phyloP scores from a whole-genome alignment of 805 yeast species.

The Wickerhamiella azyma region DNA sequence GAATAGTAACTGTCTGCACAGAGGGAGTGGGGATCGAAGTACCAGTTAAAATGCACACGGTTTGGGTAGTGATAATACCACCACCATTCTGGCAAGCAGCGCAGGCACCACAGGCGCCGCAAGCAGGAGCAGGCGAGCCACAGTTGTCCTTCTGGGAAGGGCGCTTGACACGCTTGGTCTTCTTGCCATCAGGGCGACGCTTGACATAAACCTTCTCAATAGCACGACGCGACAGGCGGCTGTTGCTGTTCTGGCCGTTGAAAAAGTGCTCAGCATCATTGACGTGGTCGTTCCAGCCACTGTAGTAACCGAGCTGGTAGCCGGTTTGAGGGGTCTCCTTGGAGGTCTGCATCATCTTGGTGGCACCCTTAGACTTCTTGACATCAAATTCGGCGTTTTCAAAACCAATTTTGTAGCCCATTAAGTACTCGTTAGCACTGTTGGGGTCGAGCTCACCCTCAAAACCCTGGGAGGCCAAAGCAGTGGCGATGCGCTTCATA shows the following conservation, averaged over 20 bases:
- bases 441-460: neutral
- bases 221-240: neutral
- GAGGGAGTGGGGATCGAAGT: conserved; percentile 2
- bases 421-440: conserved; percentile 1
- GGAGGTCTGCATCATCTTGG: neutral
- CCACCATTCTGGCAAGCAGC: neutral
- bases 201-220: neutral
- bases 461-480: neutral
- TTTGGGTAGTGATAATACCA: neutral
- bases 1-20: conserved; percentile 2
- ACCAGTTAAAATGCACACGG: conserved; percentile 1
- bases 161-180: neutral
- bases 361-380: conserved; percentile 2
- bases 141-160: neutral
- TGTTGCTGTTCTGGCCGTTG: too few species aligned
- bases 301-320: conserved; percentile 7
- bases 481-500: conserved; percentile 1
- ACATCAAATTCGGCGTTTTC: conserved; percentile 13
- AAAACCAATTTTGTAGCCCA: conserved; percentile 13
- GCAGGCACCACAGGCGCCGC: neutral
- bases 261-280: neutral
- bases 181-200: neutral
- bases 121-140: neutral
- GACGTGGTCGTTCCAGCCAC: conserved; percentile 16
- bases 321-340: conserved; percentile 11